These are phyloP conservation scores for Ceriops tagal DNA, from an alignment of 345 rosid genomes.

Conservation along the genomic window DNA sequence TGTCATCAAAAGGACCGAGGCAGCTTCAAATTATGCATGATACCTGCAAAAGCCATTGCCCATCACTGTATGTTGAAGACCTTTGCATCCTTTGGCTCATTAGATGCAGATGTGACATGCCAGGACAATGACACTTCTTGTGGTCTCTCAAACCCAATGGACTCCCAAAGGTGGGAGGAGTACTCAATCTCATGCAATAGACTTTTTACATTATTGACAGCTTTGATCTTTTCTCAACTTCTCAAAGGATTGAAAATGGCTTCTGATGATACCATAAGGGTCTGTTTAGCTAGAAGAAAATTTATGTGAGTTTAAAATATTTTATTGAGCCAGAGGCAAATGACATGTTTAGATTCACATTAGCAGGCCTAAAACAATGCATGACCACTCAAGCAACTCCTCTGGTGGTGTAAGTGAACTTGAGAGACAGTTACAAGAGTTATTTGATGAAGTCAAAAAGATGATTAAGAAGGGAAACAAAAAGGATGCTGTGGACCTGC, in stretches of 20 bases:
- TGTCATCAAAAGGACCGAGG: constrained; percentile 30
- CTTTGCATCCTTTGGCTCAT: constrained; percentile 33
- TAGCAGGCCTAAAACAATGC: constrained; percentile 39
- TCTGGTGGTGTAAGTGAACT: constrained; percentile 40
- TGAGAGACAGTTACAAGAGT: constrained; percentile 64
- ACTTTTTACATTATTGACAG: background rate
- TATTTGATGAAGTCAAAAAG: constrained; percentile 62
- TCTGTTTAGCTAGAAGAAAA: constrained; percentile 5
- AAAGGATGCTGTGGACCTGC: constrained; percentile 62
- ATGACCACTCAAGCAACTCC: constrained; percentile 28
- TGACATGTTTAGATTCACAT: constrained; percentile 15
- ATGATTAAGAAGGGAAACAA: constrained; percentile 54
- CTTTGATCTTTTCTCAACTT: background rate
- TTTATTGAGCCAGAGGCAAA: constrained; percentile 9
- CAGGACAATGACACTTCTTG: constrained; percentile 27
- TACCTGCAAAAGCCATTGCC: constrained; percentile 22
- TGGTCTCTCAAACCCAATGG: constrained; percentile 30
- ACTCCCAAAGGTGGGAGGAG: constrained; percentile 40
- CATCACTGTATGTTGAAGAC: constrained; percentile 24
- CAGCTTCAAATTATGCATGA: constrained; percentile 32
- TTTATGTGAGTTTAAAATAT: background rate
- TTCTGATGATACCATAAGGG: background rate
- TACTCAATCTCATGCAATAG: background rate
- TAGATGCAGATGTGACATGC: constrained; percentile 24
- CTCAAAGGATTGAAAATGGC: background rate